A percentile compares a stretch with the other conserved stretches of the same genome.
phyloP scores from a whole-genome alignment of 1,139 yeast species.

The Suhomyces chickasaworum region DNA sequence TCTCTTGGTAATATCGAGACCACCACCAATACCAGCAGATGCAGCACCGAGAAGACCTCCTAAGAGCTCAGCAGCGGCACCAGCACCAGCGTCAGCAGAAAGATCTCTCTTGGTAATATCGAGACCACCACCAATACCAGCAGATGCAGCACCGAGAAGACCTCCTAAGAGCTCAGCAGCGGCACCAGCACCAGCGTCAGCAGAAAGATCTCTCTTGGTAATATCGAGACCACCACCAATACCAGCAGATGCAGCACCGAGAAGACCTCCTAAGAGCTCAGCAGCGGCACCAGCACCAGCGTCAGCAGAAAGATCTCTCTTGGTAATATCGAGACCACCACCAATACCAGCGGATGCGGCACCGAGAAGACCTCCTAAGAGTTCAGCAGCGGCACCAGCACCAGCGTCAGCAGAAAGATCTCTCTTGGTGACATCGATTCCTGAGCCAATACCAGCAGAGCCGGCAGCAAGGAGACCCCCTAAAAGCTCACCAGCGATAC shows the following conservation, averaged over 20 bases:
- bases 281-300: conserved; percentile 9
- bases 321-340: conserved; percentile 18
- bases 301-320: conserved; percentile 24
- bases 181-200: conserved; percentile 10
- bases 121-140: conserved; percentile 16
- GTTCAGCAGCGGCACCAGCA: neutral
- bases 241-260: conserved; percentile 5
- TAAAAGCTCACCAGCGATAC: too few relatives aligned
- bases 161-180: conserved; percentile 3
- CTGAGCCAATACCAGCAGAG: conserved; percentile 12
- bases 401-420: neutral
- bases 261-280: conserved; percentile 5
- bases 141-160: conserved; percentile 9
- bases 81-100: conserved; percentile 16
- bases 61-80: conserved; percentile 13
- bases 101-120: conserved; percentile 26
- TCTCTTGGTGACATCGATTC: conserved; percentile 1
- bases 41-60: conserved; percentile 10
- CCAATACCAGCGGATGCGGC: conserved; percentile 9
- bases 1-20: conserved; percentile 13
- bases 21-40: conserved; percentile 18
- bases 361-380: conserved; percentile 5
- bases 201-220: conserved; percentile 17
- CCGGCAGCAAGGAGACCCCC: neutral
- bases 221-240: conserved; percentile 17